phyloP scores from a whole-genome alignment of 495 filamentous ascomycete species.

The Bryoglossum gracile region DNA sequence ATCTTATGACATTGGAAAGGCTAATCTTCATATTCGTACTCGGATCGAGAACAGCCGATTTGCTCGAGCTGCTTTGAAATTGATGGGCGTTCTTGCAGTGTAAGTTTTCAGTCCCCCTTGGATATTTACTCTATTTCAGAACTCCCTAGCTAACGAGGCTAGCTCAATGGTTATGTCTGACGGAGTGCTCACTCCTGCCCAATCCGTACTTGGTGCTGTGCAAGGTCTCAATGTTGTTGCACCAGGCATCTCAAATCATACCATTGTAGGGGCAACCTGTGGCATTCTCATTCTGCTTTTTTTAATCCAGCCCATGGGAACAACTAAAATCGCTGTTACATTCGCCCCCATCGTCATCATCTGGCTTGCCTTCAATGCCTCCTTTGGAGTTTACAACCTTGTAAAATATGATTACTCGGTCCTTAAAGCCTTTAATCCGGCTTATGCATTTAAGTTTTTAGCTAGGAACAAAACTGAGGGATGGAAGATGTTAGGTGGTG shows the following conservation, averaged over 20 bases:
- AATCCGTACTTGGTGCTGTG: conserved; percentile 61
- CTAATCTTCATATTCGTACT: conserved; percentile 44
- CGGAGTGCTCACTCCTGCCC: conserved; percentile 62
- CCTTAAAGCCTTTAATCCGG: conserved; percentile 61
- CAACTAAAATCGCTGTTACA: conserved; percentile 48
- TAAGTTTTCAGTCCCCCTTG: not conserved
- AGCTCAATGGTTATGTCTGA: conserved; percentile 54
- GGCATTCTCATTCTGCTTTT: conserved; percentile 63
- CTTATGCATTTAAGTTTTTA: conserved; percentile 53
- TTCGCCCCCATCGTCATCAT: conserved; percentile 68
- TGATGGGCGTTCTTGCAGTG: conserved; percentile 60
- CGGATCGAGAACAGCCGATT: conserved; percentile 50
- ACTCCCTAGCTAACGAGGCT: conserved; percentile 23
- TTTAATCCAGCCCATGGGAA: conserved; percentile 60
- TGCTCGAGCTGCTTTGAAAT: conserved; percentile 48
- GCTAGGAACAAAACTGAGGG: conserved; percentile 49
- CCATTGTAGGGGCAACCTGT: conserved; percentile 59
- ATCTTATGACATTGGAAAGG: conserved; percentile 42
- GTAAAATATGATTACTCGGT: conserved; percentile 53
- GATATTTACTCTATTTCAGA: not conserved
- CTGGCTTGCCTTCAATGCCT: conserved; percentile 61
- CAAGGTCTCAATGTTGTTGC: conserved; percentile 53
- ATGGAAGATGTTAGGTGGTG: conserved; percentile 61
- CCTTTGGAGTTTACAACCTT: conserved; percentile 63
- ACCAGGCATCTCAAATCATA: conserved; percentile 39